These are phyloP conservation scores for Phytophthora parvispora DNA, from an alignment of 352 stramenopile genomes.

Conservation along the genomic window DNA sequence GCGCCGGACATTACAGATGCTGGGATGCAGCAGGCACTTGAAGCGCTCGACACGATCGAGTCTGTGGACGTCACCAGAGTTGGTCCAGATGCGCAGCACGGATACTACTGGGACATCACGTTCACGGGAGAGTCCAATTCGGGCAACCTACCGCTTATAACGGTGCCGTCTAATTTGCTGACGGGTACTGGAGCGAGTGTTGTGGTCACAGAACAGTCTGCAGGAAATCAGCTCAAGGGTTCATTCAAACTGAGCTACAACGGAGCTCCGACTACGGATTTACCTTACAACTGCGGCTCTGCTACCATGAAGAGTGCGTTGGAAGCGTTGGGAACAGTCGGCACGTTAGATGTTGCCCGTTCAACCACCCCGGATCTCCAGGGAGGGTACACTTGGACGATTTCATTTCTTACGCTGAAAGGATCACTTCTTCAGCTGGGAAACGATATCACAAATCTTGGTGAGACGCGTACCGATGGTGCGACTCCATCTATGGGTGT, in stretches of 20 bases:
- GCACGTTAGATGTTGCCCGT: constrained; percentile 71
- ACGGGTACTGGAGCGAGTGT: constrained; percentile 46
- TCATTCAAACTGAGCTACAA: constrained; percentile 72
- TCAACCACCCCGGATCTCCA: constrained; percentile 75
- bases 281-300: constrained; percentile 83
- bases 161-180: constrained; percentile 53
- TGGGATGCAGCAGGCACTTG: constrained; percentile 67
- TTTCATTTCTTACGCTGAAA: constrained; percentile 92
- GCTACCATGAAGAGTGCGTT: constrained; percentile 77
- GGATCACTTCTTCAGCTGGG: constrained; percentile 53
- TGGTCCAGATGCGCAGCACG: constrained; percentile 63
- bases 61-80: constrained; percentile 68
- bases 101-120: constrained; percentile 83
- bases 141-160: constrained; percentile 69
- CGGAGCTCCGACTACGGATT: constrained; percentile 61
- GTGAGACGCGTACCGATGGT: constrained; percentile 61
- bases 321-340: constrained; percentile 55
- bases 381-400: constrained; percentile 95
- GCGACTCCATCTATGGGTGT: constrained; percentile 55
- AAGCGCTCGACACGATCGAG: constrained; percentile 68
- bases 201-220: constrained; percentile 38
- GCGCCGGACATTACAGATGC: constrained; percentile 79
- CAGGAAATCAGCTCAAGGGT: constrained; percentile 78
- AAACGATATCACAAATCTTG: constrained; percentile 40
- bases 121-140: constrained; percentile 80